Base-by-base conservation (phyloP, 306 rosid species). In the Bauhinia variegata region DNA sequence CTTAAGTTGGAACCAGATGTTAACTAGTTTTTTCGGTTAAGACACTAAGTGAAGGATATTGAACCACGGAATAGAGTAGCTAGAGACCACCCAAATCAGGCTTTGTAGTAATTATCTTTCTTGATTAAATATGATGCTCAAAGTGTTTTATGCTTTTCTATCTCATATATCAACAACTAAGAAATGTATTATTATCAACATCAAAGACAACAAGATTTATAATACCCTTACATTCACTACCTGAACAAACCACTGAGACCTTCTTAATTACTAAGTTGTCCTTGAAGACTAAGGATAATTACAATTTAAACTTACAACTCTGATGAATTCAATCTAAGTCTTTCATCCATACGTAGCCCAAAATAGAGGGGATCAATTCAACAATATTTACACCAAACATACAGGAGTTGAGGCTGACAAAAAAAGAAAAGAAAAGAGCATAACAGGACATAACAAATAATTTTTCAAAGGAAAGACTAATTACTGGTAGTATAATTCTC, bases 401-500 rank as follows among this genome's bases (percentile, higher is more conserved):
- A 49, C 32, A 55, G 55, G 68, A 60, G 49, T 34, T 52, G 31
- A 62, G 51, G 58, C 36, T 63, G 65, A 51, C 37, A 13, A 53
- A 13, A 46, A 19, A 66, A 31, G 68, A 60, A 13, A 53, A 13
- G 52, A 19, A 66, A 31, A 73, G 64, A 52, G 58, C 63, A 56
- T 43, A 64, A 51, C 11, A 4, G 33, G 44, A 62, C 6, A 53
- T 55, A 60, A 36, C 61, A 52, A 41, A 52, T 32, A 78, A 15
- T 43, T 43, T 14, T 39, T 58, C 47, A 61, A 15, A 56, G 64
- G 70, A 68, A 75, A 63, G 71, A 50, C 61, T 63, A 67, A 39
- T 78, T 91, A 88, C 97, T 75, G 76, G 82, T 69, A 91, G 76
- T 83, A 91, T 64, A 82, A 72, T 68, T 85, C 96, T 64, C 80